Evolutionary conservation across 306 rosid species (phyloP), one percentile per base, ranked within the genome.

Genomic region (Notholithocarpus densiflorus): DNA sequence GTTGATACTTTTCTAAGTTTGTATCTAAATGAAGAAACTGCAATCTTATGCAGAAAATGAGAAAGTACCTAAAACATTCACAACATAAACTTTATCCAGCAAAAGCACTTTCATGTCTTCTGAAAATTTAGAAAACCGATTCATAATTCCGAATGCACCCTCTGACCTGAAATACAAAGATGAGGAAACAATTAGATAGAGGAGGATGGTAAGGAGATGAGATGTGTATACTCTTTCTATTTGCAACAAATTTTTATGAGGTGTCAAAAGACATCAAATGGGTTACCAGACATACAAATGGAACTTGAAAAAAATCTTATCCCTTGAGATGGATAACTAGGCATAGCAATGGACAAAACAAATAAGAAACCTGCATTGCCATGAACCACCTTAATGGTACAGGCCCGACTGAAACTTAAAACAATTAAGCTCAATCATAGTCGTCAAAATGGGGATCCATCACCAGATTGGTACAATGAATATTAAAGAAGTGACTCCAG

Each of bases 21-120:
- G 51, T n/a, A 68, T 34, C 3, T 3, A 18, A 68, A 68, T 34
- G 13, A 75, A 32, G 68, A 80, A 75, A 71, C 20, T 48, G 66
- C 37, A 57, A 40, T 56, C 59, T 57, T 31, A 65, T 56, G 19
- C 24, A 80, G 59, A 69, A 52, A 55, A 75, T 78, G 71, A 61
- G 71, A 74, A 24, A 74, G 81, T 91, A 94, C 98, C 98, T 77
- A 92, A 83, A 77, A 89, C 85, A 82, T 95, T 95, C 78, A 89
- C 75, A 77, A 90, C 85, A 86, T 87, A 95, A 79, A 95, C 96
- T 84, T 88, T 87, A 80, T 95, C 89, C 19, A 77, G 84, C 85
- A 95, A 79, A 77, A 95, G 98, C 73, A 75, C 92, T 85, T 85
- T 80, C 88, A 90, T 81, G 77, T 95, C 98, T 74, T 86, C 79